Evolutionary conservation across 768 basidiomycete species (phyloP).

Genomic region (Tulasnella sp.): DNA sequence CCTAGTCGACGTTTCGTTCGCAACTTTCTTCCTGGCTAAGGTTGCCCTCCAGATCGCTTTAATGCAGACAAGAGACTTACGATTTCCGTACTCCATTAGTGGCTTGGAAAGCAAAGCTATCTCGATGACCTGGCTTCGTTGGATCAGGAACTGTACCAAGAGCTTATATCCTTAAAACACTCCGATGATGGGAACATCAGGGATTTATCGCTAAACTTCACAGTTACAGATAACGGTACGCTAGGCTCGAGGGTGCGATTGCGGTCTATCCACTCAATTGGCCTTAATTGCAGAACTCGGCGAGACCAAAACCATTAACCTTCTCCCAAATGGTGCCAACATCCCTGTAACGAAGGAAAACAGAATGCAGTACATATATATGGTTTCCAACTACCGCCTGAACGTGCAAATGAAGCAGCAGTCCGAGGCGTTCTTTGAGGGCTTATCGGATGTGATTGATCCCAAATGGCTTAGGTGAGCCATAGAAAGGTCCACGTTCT

Average conservation of each 20-base stretch:
- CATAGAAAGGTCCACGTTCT: neutral
- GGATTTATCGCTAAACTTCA: conserved; percentile 88
- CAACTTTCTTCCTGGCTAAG: conserved; percentile 92
- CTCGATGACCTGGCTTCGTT: conserved; percentile 91
- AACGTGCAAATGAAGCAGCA: conserved; percentile 87
- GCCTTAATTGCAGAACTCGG: conserved; percentile 70
- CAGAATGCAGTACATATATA: conserved; percentile 83
- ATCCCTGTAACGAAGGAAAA: conserved; percentile 88
- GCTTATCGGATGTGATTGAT: conserved; percentile 89
- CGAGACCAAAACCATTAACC: conserved; percentile 69
- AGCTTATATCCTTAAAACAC: conserved; percentile 90
- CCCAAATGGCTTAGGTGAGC: conserved; percentile 79
- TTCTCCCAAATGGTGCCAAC: conserved; percentile 80
- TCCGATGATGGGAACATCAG: conserved; percentile 77
- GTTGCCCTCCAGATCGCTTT: conserved; percentile 44
- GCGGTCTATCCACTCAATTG: neutral
- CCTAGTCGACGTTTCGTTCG: conserved; percentile 91
- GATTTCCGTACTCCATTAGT: conserved; percentile 51
- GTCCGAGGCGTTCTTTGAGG: conserved; percentile 80
- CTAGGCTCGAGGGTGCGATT: neutral
- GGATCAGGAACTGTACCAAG: conserved; percentile 90
- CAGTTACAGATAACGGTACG: conserved; percentile 81
- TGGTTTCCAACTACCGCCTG: conserved; percentile 85
- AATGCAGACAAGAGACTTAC: no score
- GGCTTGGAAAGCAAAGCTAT: conserved; percentile 90